Evolutionary conservation across 345 rosid genomes (phyloP).

Genomic region (Conringia planisiliqua): DNA sequence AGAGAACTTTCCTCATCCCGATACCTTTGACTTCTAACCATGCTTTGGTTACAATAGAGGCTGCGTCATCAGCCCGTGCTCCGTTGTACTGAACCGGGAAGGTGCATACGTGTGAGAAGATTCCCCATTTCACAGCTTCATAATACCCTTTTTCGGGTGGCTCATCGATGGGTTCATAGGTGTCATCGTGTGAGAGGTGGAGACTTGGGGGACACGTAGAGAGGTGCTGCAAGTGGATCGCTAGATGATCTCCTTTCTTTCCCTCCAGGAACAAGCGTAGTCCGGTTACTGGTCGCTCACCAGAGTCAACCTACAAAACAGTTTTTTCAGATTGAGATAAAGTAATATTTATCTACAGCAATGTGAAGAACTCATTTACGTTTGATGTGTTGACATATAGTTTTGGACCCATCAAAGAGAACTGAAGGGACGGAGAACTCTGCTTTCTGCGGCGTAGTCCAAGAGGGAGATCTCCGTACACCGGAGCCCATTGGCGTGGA

Average conservation of each 20-base stretch:
- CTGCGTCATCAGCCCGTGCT: slow-evolving; percentile 56
- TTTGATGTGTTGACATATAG: slow-evolving; percentile 69
- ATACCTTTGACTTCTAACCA: slow-evolving; percentile 86
- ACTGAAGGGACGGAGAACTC: slow-evolving; percentile 71
- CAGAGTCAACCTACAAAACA: slow-evolving; percentile 64
- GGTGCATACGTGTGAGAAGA: slow-evolving; percentile 88
- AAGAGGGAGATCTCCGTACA: slow-evolving; percentile 88
- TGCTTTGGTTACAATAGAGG: slow-evolving; percentile 82
- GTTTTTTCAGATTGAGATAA: not conserved
- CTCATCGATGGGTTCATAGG: slow-evolving; percentile 46
- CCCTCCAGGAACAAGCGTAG: slow-evolving; percentile 89
- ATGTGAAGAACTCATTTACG: slow-evolving; percentile 37
- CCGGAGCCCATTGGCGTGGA: slow-evolving; percentile 97
- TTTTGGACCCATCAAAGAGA: slow-evolving; percentile 87
- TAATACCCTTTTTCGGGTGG: slow-evolving; percentile 58
- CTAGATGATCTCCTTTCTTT: slow-evolving; percentile 81
- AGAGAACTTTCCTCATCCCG: slow-evolving; percentile 83
- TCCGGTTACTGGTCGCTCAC: slow-evolving; percentile 83
- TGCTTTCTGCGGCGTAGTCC: slow-evolving; percentile 64
- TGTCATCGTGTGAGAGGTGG: slow-evolving; percentile 57
- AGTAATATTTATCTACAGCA: not conserved
- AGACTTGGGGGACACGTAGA: slow-evolving; percentile 55
- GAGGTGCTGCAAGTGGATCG: slow-evolving; percentile 91
- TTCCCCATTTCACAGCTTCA: slow-evolving; percentile 90
- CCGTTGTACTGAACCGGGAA: slow-evolving; percentile 72